These are phyloP conservation scores for Candida sithepensis DNA, from an alignment of 805 yeast genomes.

Conservation along the genomic window DNA sequence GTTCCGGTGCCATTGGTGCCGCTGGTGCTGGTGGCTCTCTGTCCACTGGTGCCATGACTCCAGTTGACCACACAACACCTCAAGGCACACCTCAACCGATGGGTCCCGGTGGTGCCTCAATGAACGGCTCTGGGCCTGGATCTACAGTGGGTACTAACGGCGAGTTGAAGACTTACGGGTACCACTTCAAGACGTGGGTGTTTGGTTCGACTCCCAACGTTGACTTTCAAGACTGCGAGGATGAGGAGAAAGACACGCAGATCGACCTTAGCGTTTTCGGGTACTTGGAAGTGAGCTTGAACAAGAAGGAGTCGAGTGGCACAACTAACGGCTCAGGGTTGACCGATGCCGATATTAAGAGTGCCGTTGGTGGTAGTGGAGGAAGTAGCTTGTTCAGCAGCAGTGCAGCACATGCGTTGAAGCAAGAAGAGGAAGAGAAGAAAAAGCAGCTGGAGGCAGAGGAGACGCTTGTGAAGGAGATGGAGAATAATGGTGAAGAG, in stretches of 20 bases:
- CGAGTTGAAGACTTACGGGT: conserved; percentile 26
- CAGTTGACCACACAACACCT: conserved; percentile 25
- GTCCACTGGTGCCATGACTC: conserved; percentile 19
- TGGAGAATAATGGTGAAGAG: conserved; percentile 5
- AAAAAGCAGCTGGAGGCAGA: not conserved
- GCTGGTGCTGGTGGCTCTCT: conserved; percentile 1
- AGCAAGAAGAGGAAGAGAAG: conserved; percentile 8
- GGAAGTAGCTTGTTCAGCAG: conserved; percentile 29
- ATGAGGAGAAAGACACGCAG: conserved; percentile 31
- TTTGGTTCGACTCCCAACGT: conserved; percentile 12
- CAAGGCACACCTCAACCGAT: conserved; percentile 24
- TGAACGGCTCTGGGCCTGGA: too few species aligned
- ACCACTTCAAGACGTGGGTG: conserved; percentile 33
- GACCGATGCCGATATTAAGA: conserved; percentile 38
- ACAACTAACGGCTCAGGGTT: conserved; percentile 13
- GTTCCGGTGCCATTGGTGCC: not conserved
- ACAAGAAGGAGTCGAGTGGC: conserved; percentile 6
- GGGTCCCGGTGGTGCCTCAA: too few species aligned
- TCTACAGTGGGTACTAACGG: not conserved
- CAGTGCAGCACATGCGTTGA: conserved; percentile 27
- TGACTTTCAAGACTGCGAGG: conserved; percentile 20
- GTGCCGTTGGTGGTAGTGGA: conserved; percentile 38
- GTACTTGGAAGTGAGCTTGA: conserved; percentile 23
- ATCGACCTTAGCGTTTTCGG: conserved; percentile 35
- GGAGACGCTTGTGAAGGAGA: not conserved